Percentiles rank a stretch among this genome's conserved stretches.
Evolutionary conservation across 2,329 filamentous ascomycete species (phyloP).

Genomic region (Neonectria neomacrospora): DNA sequence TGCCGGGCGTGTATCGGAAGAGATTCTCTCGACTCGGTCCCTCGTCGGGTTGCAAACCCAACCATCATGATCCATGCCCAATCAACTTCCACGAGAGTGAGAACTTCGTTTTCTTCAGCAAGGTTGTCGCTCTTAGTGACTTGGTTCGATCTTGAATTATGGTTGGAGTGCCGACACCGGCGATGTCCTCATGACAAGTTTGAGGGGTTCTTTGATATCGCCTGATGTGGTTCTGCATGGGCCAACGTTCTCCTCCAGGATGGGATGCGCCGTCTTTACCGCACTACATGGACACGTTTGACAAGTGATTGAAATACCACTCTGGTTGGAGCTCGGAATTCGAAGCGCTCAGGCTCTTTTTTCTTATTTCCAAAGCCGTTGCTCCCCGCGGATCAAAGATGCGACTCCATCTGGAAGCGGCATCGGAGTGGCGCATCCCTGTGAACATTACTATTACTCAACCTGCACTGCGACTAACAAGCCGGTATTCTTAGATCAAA

Average conservation of each 20-base stretch:
- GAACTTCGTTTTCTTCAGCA: background rate
- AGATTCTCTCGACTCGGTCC: background rate
- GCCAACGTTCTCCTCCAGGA: slow-evolving; percentile 23
- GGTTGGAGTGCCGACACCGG: background rate
- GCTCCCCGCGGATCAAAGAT: background rate
- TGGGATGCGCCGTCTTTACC: background rate
- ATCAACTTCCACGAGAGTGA: background rate
- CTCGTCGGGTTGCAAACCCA: slow-evolving; percentile 2
- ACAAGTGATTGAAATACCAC: background rate
- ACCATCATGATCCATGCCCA: background rate
- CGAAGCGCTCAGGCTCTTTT: background rate
- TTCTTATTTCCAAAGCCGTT: background rate
- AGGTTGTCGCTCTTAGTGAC: background rate
- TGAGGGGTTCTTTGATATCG: slow-evolving; percentile 19
- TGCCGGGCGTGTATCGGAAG: background rate
- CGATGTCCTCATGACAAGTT: slow-evolving; percentile 17
- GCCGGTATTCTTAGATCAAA: slow-evolving; percentile 58
- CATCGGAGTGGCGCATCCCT: slow-evolving; percentile 3
- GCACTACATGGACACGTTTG: background rate
- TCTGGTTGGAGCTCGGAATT: background rate
- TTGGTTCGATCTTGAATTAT: background rate
- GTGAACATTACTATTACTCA: background rate
- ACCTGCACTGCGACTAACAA: slow-evolving; percentile 32
- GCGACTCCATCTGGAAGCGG: background rate
- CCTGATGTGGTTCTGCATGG: slow-evolving; percentile 25